Conservation (phyloP, 1,284 basidiomycete genomes). For the Apiotrichum brassicae region DNA sequence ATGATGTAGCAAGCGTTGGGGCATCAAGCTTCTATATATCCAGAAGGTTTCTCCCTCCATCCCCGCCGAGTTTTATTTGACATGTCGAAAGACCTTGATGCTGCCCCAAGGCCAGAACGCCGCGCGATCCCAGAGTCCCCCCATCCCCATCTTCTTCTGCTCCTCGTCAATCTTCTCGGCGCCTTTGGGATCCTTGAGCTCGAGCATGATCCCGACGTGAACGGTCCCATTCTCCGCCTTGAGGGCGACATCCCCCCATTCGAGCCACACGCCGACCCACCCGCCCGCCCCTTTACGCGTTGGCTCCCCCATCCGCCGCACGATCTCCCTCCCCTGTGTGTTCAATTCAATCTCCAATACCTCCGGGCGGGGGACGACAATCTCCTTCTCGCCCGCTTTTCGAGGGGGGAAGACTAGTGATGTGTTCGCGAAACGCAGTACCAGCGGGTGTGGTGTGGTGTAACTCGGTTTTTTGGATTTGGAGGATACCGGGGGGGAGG, state of each 20-base stretch:
- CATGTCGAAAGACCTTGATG: slow-evolving; percentile 38
- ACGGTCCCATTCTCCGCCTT: neutral
- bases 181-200: slow-evolving; percentile 34
- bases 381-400: slow-evolving; percentile 14
- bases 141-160: slow-evolving; percentile 32
- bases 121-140: slow-evolving; percentile 44
- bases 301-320: slow-evolving; percentile 68
- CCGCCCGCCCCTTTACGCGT: slow-evolving; percentile 79
- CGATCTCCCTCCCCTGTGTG: slow-evolving; percentile 69
- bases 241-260: slow-evolving; percentile 61
- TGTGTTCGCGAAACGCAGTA: slow-evolving; percentile 52
- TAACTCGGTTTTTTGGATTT: slow-evolving; percentile 7
- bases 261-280: slow-evolving; percentile 85
- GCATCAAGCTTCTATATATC: too few relatives aligned
- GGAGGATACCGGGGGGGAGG: slow-evolving; percentile 4
- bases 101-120: slow-evolving; percentile 39
- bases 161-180: slow-evolving; percentile 24
- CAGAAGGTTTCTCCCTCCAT: too few relatives aligned
- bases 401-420: slow-evolving; percentile 44
- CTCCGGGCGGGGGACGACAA: slow-evolving; percentile 36
- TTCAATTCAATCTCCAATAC: slow-evolving; percentile 50
- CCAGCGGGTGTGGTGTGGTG: slow-evolving; percentile 45
- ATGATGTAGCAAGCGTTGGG: neutral
- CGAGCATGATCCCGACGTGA: slow-evolving; percentile 35
- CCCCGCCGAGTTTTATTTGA: too few relatives aligned